These are phyloP conservation scores for Rauvolfia tetraphylla DNA, from an alignment of 257 asterid species.

Conservation along the genomic window DNA sequence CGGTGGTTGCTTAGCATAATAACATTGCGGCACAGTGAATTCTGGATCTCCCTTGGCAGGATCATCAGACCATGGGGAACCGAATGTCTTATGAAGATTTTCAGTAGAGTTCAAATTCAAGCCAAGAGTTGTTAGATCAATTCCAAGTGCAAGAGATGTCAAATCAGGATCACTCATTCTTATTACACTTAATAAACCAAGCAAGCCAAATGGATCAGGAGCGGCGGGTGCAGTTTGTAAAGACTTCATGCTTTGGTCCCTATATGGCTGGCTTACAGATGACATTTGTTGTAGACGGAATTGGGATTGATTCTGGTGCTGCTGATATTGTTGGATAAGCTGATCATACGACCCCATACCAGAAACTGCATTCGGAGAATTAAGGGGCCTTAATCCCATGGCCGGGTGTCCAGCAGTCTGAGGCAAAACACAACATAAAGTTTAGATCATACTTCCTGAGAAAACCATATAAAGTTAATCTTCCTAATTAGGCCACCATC, in stretches of 20 bases:
- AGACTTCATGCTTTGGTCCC: slow-evolving; percentile 86
- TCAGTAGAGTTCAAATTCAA: slow-evolving; percentile 89
- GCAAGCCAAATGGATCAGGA: slow-evolving; percentile 82
- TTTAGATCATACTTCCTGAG: slow-evolving; percentile 11
- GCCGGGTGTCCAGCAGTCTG: slow-evolving; percentile 80
- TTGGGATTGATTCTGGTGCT: slow-evolving; percentile 78
- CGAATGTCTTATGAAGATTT: slow-evolving; percentile 77
- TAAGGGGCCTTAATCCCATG: slow-evolving; percentile 75
- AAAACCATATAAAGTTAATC: not conserved
- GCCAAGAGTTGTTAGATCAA: slow-evolving; percentile 90
- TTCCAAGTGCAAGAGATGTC: slow-evolving; percentile 93
- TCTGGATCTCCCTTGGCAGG: slow-evolving; percentile 94
- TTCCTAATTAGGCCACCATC: not conserved
- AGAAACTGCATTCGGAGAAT: slow-evolving; percentile 65
- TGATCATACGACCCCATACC: slow-evolving; percentile 86
- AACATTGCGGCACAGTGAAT: slow-evolving; percentile 89
- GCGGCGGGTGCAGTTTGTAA: slow-evolving; percentile 53
- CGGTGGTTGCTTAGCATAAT: slow-evolving; percentile 77
- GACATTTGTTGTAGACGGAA: slow-evolving; percentile 91
- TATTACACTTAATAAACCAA: slow-evolving; percentile 83
- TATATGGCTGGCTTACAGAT: slow-evolving; percentile 68
- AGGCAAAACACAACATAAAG: slow-evolving; percentile 17
- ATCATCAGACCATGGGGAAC: slow-evolving; percentile 98
- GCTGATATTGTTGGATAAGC: slow-evolving; percentile 86
- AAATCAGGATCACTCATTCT: slow-evolving; percentile 86